A percentile compares a stretch with the other conserved stretches of the same genome.
These are phyloP conservation scores for Aspergillus eucalypticola DNA, from an alignment of 2,329 filamentous ascomycete genomes.

Conservation along the genomic window DNA sequence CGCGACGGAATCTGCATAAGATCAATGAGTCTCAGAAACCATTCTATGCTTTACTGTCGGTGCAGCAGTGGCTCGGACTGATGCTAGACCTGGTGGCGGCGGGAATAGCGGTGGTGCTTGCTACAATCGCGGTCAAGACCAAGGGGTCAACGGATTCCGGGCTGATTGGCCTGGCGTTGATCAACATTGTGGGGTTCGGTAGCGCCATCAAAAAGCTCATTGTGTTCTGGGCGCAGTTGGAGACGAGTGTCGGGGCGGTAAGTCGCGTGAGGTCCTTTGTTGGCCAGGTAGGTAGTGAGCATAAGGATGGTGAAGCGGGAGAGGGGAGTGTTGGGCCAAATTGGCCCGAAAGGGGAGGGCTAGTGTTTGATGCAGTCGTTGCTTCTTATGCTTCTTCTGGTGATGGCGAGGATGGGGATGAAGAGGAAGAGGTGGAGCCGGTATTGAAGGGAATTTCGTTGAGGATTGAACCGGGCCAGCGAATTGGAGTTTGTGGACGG, in stretches of 20 bases:
- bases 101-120: slow-evolving; percentile 43
- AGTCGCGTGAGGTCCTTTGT: slow-evolving; percentile 54
- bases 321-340: not conserved
- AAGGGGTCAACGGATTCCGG: slow-evolving; percentile 39
- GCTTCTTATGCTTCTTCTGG: not conserved
- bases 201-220: slow-evolving; percentile 47
- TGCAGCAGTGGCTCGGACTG: slow-evolving; percentile 48
- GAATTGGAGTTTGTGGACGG: not conserved
- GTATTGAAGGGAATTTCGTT: not conserved
- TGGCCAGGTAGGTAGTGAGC: slow-evolving; percentile 33
- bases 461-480: not conserved
- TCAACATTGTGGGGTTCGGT: slow-evolving; percentile 50
- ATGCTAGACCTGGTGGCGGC: slow-evolving; percentile 50
- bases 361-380: slow-evolving; percentile 16
- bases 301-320: not conserved
- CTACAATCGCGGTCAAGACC: slow-evolving; percentile 44
- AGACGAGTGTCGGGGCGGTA: slow-evolving; percentile 59
- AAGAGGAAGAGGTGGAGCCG: not conserved
- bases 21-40: slow-evolving; percentile 47
- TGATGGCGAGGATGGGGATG: slow-evolving; percentile 18
- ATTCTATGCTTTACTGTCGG: slow-evolving; percentile 48
- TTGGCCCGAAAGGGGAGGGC: slow-evolving; percentile 28
- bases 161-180: slow-evolving; percentile 49
- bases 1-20: slow-evolving; percentile 38
- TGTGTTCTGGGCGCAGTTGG: slow-evolving; percentile 55